Base-by-base conservation (phyloP, 306 rosid species). In the Glycine latifolia region DNA sequence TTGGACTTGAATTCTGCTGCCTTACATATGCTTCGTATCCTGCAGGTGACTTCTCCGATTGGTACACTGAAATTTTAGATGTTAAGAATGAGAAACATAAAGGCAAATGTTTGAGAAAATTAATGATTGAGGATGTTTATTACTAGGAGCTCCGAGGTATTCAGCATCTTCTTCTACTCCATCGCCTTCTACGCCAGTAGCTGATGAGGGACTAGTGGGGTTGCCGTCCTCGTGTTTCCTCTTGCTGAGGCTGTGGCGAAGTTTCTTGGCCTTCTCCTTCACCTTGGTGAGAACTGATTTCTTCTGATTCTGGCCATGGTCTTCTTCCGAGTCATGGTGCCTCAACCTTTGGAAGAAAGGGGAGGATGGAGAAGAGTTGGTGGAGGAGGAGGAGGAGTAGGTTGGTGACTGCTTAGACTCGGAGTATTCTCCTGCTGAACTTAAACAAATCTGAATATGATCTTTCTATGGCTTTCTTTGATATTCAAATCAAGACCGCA, bases 261-360 rank as follows among this genome's bases (percentile, higher is more conserved):
- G 66, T 82, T 91, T 95, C 88, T 85, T 93, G 73, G 99, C 97
- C 80, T 91, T 95, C 84, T 93, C 99, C 83, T 91, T 93, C 73
- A 95, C 97, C 87, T 91, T 95, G 59, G 90, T 60, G 70, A 93
- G 90, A 71, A 95, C 96, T 26, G 99, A 95, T 87, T 95, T 95
- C 93, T 91, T 93, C 62, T 81, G 97, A 83, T 82, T 93, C 80
- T 76, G 90, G 75, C 85, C 71, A 10, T 84, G 91, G 63, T 91
- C 94, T 53, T 92, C 97, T 66, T 91, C 92, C 0, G 50, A 41
- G 72, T 89, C 95, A 48, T 81, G 89, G 65, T 86, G 80, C 84
- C 70, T 87, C 75, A 76, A 5, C 80, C 82, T 89, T 15, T 44
- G 84, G 17, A 67, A 37, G 74, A 83, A 59, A 13, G 84, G 73